Evolutionary conservation across 331 rosid genomes (phyloP), one percentile per base, ranked within the genome.

Genomic region (Quercus tomentella): DNA sequence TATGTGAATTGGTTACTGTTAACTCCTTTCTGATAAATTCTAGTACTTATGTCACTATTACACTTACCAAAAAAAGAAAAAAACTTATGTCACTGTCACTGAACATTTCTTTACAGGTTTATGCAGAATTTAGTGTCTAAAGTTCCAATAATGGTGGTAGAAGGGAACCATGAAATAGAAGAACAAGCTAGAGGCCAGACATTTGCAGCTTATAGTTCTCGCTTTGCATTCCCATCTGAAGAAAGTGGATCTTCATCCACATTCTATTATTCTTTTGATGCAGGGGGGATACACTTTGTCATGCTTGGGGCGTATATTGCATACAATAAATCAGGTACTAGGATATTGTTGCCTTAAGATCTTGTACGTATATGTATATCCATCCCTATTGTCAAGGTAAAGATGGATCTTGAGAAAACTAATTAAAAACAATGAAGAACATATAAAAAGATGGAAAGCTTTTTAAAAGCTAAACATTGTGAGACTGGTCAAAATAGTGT

Each of bases 131-230:
- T 93, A 76, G 79, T 91, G 66, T 90, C 97, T 54, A 87, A 81
- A 82, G 89, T 93, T 81, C 98, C 98, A 43, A 70, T 91, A 9
- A 91, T 93, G 98, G 98, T 93, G 81, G 82, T 93, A 20, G 98
- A 91, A 86, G 98, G 97, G 70, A 93, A 93, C 86, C 98, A 93
- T 78, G 98, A 93, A 81, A 80, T 82, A 65, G 98, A 93, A 85
- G 65, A 71, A 56, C 97, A 91, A 84, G 94, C 86, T 30, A 80
- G 76, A 69, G 63, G 85, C 75, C 78, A 30, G 84, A 84, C 90
- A n/a, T 93, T 91, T 4, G 83, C 73, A 72, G 92, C 98, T 76
- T 93, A 93, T 79, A 93, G 97, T 80, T 91, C 98, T 56, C 86
- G 97, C 55, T 93, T 93, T 84, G 97, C 95, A 73, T 89, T 90